Base-by-base conservation (phyloP, 2,329 filamentous ascomycete genomes). In the Coniochaeta sp. region DNA sequence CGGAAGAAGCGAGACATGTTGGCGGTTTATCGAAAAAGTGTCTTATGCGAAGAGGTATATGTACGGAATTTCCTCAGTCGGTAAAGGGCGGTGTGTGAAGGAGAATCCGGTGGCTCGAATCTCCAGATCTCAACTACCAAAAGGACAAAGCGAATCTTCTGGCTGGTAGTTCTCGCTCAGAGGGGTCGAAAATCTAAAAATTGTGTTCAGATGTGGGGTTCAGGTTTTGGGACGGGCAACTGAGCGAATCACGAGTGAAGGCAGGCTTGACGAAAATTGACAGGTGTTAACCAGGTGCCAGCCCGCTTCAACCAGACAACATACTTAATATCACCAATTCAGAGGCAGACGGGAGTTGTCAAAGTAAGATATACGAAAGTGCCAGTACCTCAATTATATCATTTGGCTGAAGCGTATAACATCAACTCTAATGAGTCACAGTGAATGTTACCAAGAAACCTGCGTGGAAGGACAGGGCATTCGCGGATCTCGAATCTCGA, bases 1-100 rank as follows among this genome's bases (percentile, higher is more conserved):
- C 90, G 88, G 81, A 97, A 97, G 76, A 97, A 99, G 77, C 91
- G 88, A 81, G 94, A 97, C 88, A 92, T 94, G 57, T 67, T 87
- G 75, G 45, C 55, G 33, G 16, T 32, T 18, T 42, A 27, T 52
- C 18, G 22, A 45, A 33, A 18, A n/a, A 24, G 22, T 9, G 30
- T 14, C 8, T 26, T 6, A 26, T 26, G 10, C 20, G 7, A 42
- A 6, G 13, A 42, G 14, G 8, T 3, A 26, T 10, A 42, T 42
- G 10, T 24, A 6, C 22, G 38, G 20, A 6, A n/a, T n/a, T 18
- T 28, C 26, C 45, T 16, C 4, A 22, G 7, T 47, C 26, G 45
- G 10, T 47, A 22, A 8, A 2, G 22, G 38, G 10, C 18, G 14
- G 38, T 12, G 20, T 42, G 38, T 24, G 38, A 42, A 30, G 38